These are phyloP conservation scores for Aphanomyces invadans DNA, from an alignment of 352 stramenopile genomes.

Conservation along the genomic window DNA sequence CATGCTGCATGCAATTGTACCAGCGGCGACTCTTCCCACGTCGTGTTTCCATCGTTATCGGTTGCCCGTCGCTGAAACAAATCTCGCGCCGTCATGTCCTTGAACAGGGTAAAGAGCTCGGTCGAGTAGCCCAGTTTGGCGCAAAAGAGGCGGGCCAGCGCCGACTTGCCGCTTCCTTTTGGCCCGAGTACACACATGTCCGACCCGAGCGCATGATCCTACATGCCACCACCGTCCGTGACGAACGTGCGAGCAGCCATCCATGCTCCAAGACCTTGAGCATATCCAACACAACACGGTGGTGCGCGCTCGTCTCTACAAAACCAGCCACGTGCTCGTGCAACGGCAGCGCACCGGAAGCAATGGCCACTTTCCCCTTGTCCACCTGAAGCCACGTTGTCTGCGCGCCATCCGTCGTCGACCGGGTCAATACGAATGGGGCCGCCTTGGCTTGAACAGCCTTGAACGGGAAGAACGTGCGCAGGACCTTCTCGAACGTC, in stretches of 20 bases:
- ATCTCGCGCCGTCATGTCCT: conserved; percentile 91
- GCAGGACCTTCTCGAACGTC: conserved; percentile 24
- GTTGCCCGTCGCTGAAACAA: conserved; percentile 86
- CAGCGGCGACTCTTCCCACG: conserved; percentile 89
- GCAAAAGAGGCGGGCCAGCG: conserved; percentile 55
- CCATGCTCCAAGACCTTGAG: no score
- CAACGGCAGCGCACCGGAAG: conserved; percentile 38
- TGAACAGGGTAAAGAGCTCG: conserved; percentile 89
- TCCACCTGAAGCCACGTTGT: no score
- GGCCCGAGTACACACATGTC: conserved; percentile 76
- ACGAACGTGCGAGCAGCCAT: no score
- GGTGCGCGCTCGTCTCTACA: conserved; percentile 52
- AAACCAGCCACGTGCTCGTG: conserved; percentile 34
- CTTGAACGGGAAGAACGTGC: conserved; percentile 15
- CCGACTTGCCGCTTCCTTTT: conserved; percentile 81
- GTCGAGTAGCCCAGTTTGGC: conserved; percentile 70
- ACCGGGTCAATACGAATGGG: no score
- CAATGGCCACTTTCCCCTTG: conserved; percentile 31
- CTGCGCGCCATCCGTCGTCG: no score
- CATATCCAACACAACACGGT: conserved; percentile 49
- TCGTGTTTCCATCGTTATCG: conserved; percentile 79
- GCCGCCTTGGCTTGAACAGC: no score
- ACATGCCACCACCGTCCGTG: no score
- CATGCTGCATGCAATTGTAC: no score
- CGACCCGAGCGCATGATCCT: conserved; percentile 59